phyloP scores from a whole-genome alignment of 805 yeast species.

The Starmera amethionina region DNA sequence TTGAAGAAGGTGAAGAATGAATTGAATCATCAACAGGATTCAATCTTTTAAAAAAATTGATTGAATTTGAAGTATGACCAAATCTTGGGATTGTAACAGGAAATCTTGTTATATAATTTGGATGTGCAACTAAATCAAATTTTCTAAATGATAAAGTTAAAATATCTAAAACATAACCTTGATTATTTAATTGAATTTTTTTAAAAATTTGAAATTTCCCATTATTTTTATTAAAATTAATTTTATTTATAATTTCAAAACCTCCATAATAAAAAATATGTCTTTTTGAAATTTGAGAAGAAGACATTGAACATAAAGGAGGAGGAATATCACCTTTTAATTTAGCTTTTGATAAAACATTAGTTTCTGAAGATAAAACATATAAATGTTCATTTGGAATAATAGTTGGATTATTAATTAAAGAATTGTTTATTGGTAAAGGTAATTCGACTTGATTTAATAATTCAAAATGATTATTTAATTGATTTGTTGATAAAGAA shows the following conservation, averaged over 20 bases:
- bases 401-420: slow-evolving; percentile 32
- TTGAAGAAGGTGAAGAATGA: neutral
- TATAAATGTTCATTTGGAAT: slow-evolving; percentile 28
- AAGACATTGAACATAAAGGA: slow-evolving; percentile 37
- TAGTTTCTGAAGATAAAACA: slow-evolving; percentile 29
- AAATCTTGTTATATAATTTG: slow-evolving; percentile 18
- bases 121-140: slow-evolving; percentile 27
- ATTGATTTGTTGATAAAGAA: slow-evolving; percentile 17
- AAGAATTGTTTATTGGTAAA: slow-evolving; percentile 31
- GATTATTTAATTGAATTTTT: slow-evolving; percentile 37
- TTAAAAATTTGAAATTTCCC: slow-evolving; percentile 27
- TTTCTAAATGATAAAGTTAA: slow-evolving; percentile 38
- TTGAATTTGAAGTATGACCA: slow-evolving; percentile 28
- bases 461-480: slow-evolving; percentile 20
- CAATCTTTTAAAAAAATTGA: slow-evolving; percentile 6
- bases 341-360: slow-evolving; percentile 23
- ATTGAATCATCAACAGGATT: too few relatives aligned
- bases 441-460: slow-evolving; percentile 34
- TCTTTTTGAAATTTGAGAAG: slow-evolving; percentile 41
- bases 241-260: slow-evolving; percentile 29
- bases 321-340: slow-evolving; percentile 38
- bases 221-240: slow-evolving; percentile 21
- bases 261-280: slow-evolving; percentile 68
- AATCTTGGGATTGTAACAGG: slow-evolving; percentile 28
- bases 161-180: slow-evolving; percentile 52